A percentile compares a stretch with the other conserved stretches of the same genome.
Conservation (phyloP, 2,329 filamentous ascomycete genomes). For the Fusarium pseudoanthophilum region DNA sequence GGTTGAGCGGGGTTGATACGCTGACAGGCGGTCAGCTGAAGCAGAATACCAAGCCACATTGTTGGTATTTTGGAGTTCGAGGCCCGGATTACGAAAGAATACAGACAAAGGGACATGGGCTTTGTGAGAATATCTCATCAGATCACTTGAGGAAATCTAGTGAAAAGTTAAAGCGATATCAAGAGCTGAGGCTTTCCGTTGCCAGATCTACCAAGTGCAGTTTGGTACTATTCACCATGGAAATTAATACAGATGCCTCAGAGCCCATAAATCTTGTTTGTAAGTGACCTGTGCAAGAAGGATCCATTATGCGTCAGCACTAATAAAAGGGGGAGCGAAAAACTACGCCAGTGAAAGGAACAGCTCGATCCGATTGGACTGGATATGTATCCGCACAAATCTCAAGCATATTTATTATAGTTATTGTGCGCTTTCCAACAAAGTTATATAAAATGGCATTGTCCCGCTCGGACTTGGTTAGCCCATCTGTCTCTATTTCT, state of each 20-base stretch:
- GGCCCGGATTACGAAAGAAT: background rate
- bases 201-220: background rate
- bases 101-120: background rate
- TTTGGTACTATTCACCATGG: fast-evolving
- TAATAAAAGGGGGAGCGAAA: background rate
- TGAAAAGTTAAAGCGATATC: background rate
- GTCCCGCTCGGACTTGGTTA: background rate
- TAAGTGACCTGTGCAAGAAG: background rate
- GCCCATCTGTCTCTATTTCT: background rate
- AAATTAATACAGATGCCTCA: background rate
- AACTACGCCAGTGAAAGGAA: background rate
- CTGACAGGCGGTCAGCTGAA: background rate
- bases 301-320: background rate
- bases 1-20: background rate
- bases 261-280: fast-evolving
- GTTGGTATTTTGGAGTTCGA: fast-evolving
- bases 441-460: background rate
- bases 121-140: too few species aligned
- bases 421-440: background rate
- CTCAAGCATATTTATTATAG: background rate
- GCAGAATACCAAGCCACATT: background rate
- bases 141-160: too few species aligned
- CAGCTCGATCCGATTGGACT: background rate
- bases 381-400: background rate
- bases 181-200: background rate